Conservation (phyloP, 371 early-diverging fungal genomes). For the Mucor sp. region DNA sequence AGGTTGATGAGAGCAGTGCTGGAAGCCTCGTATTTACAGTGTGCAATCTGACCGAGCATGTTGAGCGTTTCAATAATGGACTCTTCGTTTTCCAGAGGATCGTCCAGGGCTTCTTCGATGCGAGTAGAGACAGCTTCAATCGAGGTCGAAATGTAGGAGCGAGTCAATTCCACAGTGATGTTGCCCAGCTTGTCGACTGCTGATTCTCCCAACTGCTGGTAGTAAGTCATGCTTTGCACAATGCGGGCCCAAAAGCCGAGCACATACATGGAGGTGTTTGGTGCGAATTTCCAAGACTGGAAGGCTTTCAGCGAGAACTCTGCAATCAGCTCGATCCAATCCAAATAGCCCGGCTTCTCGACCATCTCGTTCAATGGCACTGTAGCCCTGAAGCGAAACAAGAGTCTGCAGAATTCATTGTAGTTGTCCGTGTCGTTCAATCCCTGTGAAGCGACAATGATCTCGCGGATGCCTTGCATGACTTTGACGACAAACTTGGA, state of each 20-base stretch:
- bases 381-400: constrained; percentile 81
- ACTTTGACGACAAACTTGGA: constrained; percentile 67
- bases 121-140: constrained; percentile 59
- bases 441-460: constrained; percentile 63
- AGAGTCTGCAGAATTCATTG: constrained; percentile 84
- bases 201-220: constrained; percentile 41
- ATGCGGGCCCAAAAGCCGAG: constrained; percentile 87
- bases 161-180: constrained; percentile 46
- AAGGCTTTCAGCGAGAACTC: constrained; percentile 78
- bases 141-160: constrained; percentile 57
- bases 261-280: constrained; percentile 75
- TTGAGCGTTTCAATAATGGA: constrained; percentile 69
- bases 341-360: constrained; percentile 65
- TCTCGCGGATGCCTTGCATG: constrained; percentile 72
- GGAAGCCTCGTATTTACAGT: constrained; percentile 72
- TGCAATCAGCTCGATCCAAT: constrained; percentile 76
- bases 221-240: constrained; percentile 65
- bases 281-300: constrained; percentile 64
- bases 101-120: constrained; percentile 66
- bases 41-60: constrained; percentile 74
- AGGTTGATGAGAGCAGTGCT: constrained; percentile 55
- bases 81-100: constrained; percentile 78
- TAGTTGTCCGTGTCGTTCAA: constrained; percentile 77
- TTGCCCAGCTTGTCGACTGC: constrained; percentile 47
- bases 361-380: constrained; percentile 80